Evolutionary conservation across 371 early-diverging fungal genomes (phyloP), one percentile per base, ranked within the genome.

Genomic region (Syncephalastrum monosporum): DNA sequence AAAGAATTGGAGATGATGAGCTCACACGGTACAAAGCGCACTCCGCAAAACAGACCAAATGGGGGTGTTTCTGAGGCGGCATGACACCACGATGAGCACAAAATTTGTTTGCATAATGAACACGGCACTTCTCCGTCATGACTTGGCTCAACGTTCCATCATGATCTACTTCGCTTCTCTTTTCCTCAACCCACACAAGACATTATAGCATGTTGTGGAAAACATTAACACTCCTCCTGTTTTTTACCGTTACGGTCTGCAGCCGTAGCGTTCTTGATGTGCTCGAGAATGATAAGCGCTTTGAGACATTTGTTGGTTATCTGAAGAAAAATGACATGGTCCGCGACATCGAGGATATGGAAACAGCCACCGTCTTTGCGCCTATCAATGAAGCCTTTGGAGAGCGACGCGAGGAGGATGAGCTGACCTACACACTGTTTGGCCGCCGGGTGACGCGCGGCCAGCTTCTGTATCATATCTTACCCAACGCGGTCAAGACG

Each of bases 321-420:
- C 47, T 76, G 44, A 54, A 65, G 3, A 47, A 60, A 5, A 55
- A 68, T 4, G 62, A 60, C 12, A 53, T 60, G 7, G 44, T 56
- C 23, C 47, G 65, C 10, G 57, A 62, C 13, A 48, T 62, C 33
- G 46, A 77, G 71, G 41, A 55, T 47, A n/a, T 53, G 68, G 46
- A 43, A 7, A 50, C 69, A 24, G 79, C 69, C 25, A 81, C 84
- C 6, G 60, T 83, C 42, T 81, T 83, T 71, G 82, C 84, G 8
- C 82, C 82, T 5, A 73, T 72, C 52, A 79, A 83, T 51, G 71
- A 74, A 8, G 84, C 84, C 8, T 83, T 83, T 27, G 38, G 12
- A 33, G 43, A 54, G 1, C 61, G 64, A 52, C 63, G 64, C 57
- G 48, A 50, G 25, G 57, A 64, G 5, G 46, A 24, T 15, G 60